Evolutionary conservation across 495 filamentous ascomycete genomes (phyloP), one percentile per base, ranked within the genome.

Genomic region (Penicillium cosmopolitanum): DNA sequence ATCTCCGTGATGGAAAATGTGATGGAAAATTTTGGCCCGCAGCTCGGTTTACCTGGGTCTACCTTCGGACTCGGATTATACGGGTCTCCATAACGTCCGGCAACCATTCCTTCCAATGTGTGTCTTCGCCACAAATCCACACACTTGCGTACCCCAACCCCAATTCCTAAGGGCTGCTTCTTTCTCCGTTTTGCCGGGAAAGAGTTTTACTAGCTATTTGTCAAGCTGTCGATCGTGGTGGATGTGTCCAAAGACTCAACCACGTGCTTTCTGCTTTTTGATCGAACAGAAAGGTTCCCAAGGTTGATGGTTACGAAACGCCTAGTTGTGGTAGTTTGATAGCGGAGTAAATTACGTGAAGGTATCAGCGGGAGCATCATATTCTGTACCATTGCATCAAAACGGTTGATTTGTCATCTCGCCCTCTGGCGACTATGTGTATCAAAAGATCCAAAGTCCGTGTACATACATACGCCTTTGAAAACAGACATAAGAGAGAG

Each of bases 311-410:
- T n/a, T n/a, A 19, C 6, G 46, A 28, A 48, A 48, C 15, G 19
- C 5, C 10, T n/a, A 40, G 12, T 4, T 15, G 33, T n/a, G 13
- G 12, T 38, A 40, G 9, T 13, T 13, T 2, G 18, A 9, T 13
- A 18, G n/a, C 15, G 19, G 43, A 21, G 42, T n/a, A 18, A 15
- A 46, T 43, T 52, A 19, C 11, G 28, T 40, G 23, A 43, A 18
- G 40, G 46, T 40, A 57, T 43, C 46, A 47, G 50, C 35, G 55
- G 56, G 51, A 55, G 44, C 42, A 51, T 66, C 63, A 60, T 61
- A 57, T 61, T 69, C 59, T 63, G 59, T 36, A 57, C 57, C 59
- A 60, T 57, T 64, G 34, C 53, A 51, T 65, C 60, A 38, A 53
- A 58, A 33, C 19, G 46, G 18, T 59, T 61, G 60, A 51, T 53